phyloP scores from a whole-genome alignment of 2,329 filamentous ascomycete genomes.

The Calonectria pseudoturangicola region DNA sequence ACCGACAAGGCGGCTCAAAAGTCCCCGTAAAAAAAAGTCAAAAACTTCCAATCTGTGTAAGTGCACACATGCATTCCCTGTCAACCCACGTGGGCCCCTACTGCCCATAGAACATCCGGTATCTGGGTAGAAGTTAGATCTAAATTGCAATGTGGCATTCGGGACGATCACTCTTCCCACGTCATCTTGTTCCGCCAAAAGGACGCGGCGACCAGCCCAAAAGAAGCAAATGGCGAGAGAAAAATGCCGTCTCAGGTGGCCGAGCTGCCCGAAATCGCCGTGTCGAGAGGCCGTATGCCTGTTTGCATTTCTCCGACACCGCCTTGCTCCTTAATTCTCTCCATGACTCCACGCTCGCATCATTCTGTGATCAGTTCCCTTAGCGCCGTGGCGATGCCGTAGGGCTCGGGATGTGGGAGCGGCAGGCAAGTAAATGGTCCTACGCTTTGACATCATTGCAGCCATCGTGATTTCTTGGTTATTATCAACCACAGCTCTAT shows the following conservation, averaged over 20 bases:
- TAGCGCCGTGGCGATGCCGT: not conserved
- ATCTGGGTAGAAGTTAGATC: not conserved
- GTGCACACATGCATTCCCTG: conserved; percentile 20
- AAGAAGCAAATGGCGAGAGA: not conserved
- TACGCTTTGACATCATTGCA: not conserved
- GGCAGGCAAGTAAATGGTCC: not conserved
- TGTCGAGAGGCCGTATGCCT: too few relatives aligned
- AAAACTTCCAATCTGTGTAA: conserved; percentile 19
- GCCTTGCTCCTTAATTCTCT: conserved; percentile 18
- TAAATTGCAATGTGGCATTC: conserved; percentile 20
- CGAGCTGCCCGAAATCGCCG: not conserved
- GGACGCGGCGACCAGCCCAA: not conserved
- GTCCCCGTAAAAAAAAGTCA: conserved; percentile 7
- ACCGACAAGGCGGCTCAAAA: not conserved
- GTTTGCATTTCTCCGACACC: conserved; percentile 18
- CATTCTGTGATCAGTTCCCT: conserved; percentile 2
- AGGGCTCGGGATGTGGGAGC: conserved; percentile 21
- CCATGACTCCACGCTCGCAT: conserved; percentile 7
- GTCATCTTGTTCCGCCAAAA: not conserved
- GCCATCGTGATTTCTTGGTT: not conserved
- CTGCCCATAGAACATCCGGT: not conserved
- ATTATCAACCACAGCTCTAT: not conserved
- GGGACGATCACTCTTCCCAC: not conserved
- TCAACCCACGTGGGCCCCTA: conserved; percentile 11
- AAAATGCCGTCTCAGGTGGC: conserved; percentile 1